These are phyloP conservation scores for Hibiscus mutabilis DNA, from an alignment of 345 rosid species.

Conservation along the genomic window DNA sequence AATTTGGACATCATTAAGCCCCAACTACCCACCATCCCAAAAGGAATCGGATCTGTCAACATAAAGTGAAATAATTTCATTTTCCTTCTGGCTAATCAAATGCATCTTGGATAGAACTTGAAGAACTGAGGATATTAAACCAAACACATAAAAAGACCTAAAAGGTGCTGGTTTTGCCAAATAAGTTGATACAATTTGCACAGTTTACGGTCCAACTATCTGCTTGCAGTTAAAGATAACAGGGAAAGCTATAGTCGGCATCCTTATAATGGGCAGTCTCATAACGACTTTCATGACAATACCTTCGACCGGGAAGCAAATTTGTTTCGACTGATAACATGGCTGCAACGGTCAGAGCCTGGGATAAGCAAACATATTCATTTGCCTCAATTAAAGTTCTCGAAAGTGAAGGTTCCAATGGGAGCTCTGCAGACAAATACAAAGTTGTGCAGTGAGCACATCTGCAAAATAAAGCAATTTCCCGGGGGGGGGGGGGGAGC, in stretches of 20 bases:
- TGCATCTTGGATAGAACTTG: background rate
- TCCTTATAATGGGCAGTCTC: background rate
- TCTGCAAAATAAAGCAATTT: background rate
- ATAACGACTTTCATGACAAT: constrained; percentile 17
- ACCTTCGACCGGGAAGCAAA: constrained; percentile 74
- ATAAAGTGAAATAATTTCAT: background rate
- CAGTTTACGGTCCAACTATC: background rate
- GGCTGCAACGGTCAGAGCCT: constrained; percentile 91
- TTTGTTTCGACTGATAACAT: constrained; percentile 93
- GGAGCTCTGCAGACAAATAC: constrained; percentile 62
- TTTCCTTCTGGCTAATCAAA: background rate
- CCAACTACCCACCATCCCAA: background rate
- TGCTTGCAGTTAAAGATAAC: background rate
- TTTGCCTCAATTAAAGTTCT: constrained; percentile 90
- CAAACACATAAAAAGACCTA: background rate
- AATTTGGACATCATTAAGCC: background rate
- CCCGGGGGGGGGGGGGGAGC: background rate
- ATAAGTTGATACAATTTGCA: background rate
- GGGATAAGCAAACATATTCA: constrained; percentile 72
- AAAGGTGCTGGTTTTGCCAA: no score
- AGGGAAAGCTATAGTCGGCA: background rate
- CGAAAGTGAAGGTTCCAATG: constrained; percentile 92
- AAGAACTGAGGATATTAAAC: background rate
- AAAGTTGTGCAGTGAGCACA: constrained; percentile 14
- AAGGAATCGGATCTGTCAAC: background rate